phyloP scores from a whole-genome alignment of 2,329 filamentous ascomycete genomes.

The Nothophaeocryptopus gaeumannii region DNA sequence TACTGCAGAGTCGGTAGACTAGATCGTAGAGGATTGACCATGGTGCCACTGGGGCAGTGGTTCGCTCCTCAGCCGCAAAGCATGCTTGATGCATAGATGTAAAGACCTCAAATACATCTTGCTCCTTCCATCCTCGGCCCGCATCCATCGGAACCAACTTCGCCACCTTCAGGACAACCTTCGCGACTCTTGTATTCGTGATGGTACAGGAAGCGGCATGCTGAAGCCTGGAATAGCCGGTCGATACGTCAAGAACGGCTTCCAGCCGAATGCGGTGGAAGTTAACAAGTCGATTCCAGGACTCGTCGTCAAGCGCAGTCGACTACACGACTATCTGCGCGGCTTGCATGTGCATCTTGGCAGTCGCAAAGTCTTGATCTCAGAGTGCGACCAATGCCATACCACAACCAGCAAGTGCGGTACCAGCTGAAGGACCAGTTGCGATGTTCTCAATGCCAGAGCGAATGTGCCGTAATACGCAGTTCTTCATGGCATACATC shows the following conservation, averaged over 20 bases:
- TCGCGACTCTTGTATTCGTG: slow-evolving; percentile 4
- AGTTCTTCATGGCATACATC: slow-evolving; percentile 1
- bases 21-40: slow-evolving; percentile 2
- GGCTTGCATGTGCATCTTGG: slow-evolving; percentile 5
- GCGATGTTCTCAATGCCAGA: background rate
- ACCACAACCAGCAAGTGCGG: slow-evolving; percentile 3
- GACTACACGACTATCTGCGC: background rate
- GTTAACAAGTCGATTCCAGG: slow-evolving; percentile 4
- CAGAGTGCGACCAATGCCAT: slow-evolving; percentile 7
- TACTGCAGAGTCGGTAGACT: background rate
- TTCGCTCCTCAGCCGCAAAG: slow-evolving; percentile 1
- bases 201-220: background rate
- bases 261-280: slow-evolving; percentile 4
- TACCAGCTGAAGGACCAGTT: background rate
- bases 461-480: background rate
- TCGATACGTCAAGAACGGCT: slow-evolving; percentile 7
- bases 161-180: slow-evolving; percentile 2
- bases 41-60: background rate
- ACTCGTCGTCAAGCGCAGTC: background rate
- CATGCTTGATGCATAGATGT: slow-evolving; percentile 3
- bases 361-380: slow-evolving; percentile 1
- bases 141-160: slow-evolving; percentile 3
- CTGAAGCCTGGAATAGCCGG: background rate
- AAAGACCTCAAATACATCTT: slow-evolving; percentile 1
- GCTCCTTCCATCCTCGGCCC: background rate